Base-by-base conservation (phyloP, 805 yeast genomes). In the Metschnikowia drakensbergensis region DNA sequence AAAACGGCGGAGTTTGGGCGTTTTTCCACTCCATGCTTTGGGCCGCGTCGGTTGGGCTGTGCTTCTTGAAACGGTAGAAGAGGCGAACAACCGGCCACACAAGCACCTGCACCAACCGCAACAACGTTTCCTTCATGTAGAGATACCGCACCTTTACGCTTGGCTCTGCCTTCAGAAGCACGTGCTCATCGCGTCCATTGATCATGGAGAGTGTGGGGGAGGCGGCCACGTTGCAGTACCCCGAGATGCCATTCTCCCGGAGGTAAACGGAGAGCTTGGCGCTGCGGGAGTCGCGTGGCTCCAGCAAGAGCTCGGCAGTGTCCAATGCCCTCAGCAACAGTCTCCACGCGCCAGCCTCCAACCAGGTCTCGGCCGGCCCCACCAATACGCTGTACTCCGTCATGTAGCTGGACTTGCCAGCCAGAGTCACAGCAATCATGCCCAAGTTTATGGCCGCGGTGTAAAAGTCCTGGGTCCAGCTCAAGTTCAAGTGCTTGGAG, bases 331-430 rank as follows among this genome's bases (percentile, higher is more conserved):
- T 10, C 34, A 36, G 41, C 22, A 51, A 17, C 10, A 44, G 35
- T 5, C 23, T 35, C 49, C 51, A 51, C 31, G 52, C 30, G 23
- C 46, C 29, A 5, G 39, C 41, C 37, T 56, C 59, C 37, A 84
- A 50, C 80, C 83, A 86, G 0, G 87, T 84, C 10, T 69, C 63
- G 8, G 62, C 60, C n/a, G 80, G 80, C n/a, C 76, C 60, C 0
- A 64, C 60, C 3, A 85, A 67, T 11, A 72, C 60, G 26, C 81
- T 68, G 29, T 78, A 68, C 57, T 85, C 89, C 42, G 80, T 75
- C 36, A 83, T 75, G 61, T 83, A 86, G 53, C 86, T 81, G 29
- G 83, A 79, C 48, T 76, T 78, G 2, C 86, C 83, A 0, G 87
- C 83, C 45, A 84, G 81, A n/a, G 83, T 79, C 35, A 85, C 74